Conservation (phyloP, 78 protist genomes). For the Acrasis kona region DNA sequence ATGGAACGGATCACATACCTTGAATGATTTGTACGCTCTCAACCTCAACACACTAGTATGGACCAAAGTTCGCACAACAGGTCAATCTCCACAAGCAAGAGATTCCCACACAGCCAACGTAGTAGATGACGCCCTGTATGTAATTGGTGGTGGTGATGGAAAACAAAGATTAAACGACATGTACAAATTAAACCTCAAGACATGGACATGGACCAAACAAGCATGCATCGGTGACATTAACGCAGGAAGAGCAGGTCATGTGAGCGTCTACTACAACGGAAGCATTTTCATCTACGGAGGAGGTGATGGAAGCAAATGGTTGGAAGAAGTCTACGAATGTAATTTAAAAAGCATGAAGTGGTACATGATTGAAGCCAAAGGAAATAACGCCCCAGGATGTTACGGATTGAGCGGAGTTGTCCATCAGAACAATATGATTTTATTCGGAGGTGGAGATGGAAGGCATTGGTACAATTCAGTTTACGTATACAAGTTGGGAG, state of each 20-base stretch:
- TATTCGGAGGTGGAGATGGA: conserved; percentile 13
- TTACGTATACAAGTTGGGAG: not conserved
- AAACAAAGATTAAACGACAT: not conserved
- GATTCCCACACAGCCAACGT: not conserved
- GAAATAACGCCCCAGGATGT: conserved; percentile 1
- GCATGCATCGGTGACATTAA: not conserved
- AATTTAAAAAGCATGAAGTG: not conserved
- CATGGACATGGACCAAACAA: not conserved
- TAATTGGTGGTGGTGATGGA: not conserved
- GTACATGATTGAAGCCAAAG: not conserved
- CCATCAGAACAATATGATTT: not conserved
- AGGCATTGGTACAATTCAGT: not conserved
- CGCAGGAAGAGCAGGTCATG: conserved; percentile 10
- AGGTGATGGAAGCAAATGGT: not conserved
- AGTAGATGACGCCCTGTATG: not conserved
- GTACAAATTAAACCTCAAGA: not conserved
- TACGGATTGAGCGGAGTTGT: conserved; percentile 4
- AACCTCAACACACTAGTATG: conserved; percentile 4
- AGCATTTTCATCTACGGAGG: conserved; percentile 20
- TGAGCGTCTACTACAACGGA: not conserved
- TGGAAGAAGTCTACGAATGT: not conserved
- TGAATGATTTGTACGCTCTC: conserved; percentile 2
- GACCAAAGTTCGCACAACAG: not conserved
- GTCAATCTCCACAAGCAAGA: not conserved
- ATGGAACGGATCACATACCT: conserved; percentile 10